These are phyloP conservation scores for Pseudocercospora pini-densiflorae DNA, from an alignment of 2,329 filamentous ascomycete genomes.

Conservation along the genomic window DNA sequence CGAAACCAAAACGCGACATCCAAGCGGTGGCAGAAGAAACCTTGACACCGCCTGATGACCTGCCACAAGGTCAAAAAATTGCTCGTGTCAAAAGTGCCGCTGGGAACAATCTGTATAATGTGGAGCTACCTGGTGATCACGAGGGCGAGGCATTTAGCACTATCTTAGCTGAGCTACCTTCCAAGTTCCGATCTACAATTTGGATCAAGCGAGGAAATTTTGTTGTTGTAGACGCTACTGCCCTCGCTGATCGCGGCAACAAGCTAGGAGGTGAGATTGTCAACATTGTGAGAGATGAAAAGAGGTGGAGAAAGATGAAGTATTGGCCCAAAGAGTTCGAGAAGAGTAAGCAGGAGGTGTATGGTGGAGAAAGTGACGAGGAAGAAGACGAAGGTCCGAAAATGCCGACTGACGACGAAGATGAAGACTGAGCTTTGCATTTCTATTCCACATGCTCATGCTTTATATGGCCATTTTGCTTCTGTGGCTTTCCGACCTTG, in stretches of 20 bases:
- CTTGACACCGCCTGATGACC: conserved; percentile 60
- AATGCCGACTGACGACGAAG: conserved; percentile 36
- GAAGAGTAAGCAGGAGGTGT: conserved; percentile 58
- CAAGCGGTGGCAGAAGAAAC: conserved; percentile 77
- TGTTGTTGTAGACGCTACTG: conserved; percentile 76
- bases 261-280: conserved; percentile 87
- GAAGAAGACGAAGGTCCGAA: conserved; percentile 59
- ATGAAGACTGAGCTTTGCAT: conserved; percentile 13
- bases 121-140: conserved; percentile 70
- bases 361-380: conserved; percentile 71
- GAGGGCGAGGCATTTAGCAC: conserved; percentile 33
- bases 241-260: conserved; percentile 69
- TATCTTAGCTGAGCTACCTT: conserved; percentile 78
- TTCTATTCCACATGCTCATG: conserved; percentile 26
- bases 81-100: conserved; percentile 80
- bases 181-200: conserved; percentile 86
- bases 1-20: conserved; percentile 74
- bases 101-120: conserved; percentile 87
- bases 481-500: conserved; percentile 7
- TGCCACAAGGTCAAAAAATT: conserved; percentile 63
- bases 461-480: conserved; percentile 7
- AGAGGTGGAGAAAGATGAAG: conserved; percentile 82
- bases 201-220: conserved; percentile 91
- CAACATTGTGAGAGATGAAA: conserved; percentile 91
- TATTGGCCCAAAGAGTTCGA: conserved; percentile 69